A percentile compares a stretch with the other conserved stretches of the same genome.
These are phyloP conservation scores for Dacryopinax primogenitus DNA, from an alignment of 768 basidiomycete genomes.

Conservation along the genomic window DNA sequence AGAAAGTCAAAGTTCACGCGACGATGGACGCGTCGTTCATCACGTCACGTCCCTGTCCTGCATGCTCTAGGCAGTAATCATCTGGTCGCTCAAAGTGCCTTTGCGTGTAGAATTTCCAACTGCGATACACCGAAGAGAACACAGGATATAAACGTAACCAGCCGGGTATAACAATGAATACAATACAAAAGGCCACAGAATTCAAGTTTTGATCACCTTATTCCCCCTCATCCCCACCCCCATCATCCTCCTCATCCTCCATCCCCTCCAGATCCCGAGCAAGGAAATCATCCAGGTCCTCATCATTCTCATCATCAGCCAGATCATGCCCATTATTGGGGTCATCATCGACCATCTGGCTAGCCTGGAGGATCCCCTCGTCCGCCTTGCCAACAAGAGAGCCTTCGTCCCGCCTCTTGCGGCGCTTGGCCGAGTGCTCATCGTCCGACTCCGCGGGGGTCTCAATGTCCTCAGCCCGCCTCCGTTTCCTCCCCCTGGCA, in stretches of 20 bases:
- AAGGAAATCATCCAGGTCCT: slow-evolving; percentile 10
- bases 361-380: slow-evolving; percentile 2
- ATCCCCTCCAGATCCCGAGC: slow-evolving; percentile 1
- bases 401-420: slow-evolving; percentile 14
- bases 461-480: slow-evolving; percentile 11
- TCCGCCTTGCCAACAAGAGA: slow-evolving; percentile 45
- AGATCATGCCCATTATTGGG: slow-evolving; percentile 33
- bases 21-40: too few species aligned
- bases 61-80: too few species aligned
- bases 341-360: slow-evolving; percentile 46
- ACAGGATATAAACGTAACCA: background rate
- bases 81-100: too few species aligned
- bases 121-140: background rate
- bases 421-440: slow-evolving; percentile 11
- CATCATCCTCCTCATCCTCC: slow-evolving; percentile 3
- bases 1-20: too few species aligned
- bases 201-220: background rate
- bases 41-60: too few species aligned
- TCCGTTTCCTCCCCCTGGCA: slow-evolving; percentile 51
- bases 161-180: background rate
- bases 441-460: slow-evolving; percentile 23
- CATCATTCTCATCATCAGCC: slow-evolving; percentile 22
- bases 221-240: slow-evolving; percentile 15
- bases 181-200: background rate
- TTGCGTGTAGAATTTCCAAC: background rate